A percentile compares a stretch with the other conserved stretches of the same genome.
phyloP scores from a whole-genome alignment of 768 basidiomycete species.

The Kwoniella mangroviensis region DNA sequence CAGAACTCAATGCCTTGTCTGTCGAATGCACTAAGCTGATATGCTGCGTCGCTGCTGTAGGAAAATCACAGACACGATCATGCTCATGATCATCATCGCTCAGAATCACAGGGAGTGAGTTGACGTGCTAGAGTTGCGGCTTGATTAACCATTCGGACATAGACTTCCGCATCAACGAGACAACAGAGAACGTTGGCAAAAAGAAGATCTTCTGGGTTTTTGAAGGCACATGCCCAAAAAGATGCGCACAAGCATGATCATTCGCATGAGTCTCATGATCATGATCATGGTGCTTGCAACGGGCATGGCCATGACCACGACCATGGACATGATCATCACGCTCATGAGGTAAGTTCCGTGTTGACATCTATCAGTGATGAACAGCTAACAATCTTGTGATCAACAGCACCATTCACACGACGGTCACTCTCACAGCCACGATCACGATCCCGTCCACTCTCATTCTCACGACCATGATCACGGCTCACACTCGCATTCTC shows the following conservation, averaged over 20 bases:
- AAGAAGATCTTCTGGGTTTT: slow-evolving; percentile 18
- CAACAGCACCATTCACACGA: slow-evolving; percentile 59
- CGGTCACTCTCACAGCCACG: slow-evolving; percentile 12
- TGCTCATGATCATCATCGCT: slow-evolving; percentile 15
- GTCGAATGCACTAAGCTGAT: neutral
- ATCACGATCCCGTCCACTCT: slow-evolving; percentile 48
- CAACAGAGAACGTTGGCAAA: slow-evolving; percentile 12
- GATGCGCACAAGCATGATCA: slow-evolving; percentile 13
- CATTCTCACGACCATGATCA: slow-evolving; percentile 46
- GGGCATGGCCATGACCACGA: slow-evolving; percentile 23
- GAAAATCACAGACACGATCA: slow-evolving; percentile 28
- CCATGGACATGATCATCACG: slow-evolving; percentile 35
- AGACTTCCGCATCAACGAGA: slow-evolving; percentile 10
- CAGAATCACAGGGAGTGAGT: slow-evolving; percentile 24
- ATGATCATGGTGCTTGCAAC: slow-evolving; percentile 9
- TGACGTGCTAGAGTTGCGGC: neutral
- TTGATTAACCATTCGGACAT: neutral
- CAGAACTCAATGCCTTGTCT: neutral
- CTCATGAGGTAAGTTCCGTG: slow-evolving; percentile 20
- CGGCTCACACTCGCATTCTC: slow-evolving; percentile 34
- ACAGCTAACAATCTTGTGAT: neutral
- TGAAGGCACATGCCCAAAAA: slow-evolving; percentile 16
- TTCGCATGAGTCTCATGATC: neutral
- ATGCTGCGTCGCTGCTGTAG: neutral
- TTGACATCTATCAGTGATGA: neutral